Evolutionary conservation across 2,329 filamentous ascomycete species (phyloP).

Genomic region (Zarea fungicola): DNA sequence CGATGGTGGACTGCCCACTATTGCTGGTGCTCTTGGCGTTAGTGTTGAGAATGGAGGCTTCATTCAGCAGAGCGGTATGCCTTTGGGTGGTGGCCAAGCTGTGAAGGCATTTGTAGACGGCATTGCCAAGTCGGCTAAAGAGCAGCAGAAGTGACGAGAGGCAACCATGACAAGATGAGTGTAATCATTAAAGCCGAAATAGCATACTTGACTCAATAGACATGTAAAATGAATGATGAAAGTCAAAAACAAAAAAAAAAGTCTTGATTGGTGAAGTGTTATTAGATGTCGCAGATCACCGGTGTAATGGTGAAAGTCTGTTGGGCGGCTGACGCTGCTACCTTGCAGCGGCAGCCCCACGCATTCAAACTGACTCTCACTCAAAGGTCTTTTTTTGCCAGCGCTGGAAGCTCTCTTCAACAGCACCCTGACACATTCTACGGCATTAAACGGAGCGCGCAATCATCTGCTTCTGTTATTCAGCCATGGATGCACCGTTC

Average conservation of each 20-base stretch:
- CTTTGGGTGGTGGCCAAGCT: conserved; percentile 80
- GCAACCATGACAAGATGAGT: conserved; percentile 2
- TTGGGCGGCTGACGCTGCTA: background rate
- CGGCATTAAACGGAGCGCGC: background rate
- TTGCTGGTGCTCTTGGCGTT: conserved; percentile 79
- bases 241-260: too few species aligned
- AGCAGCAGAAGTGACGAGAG: conserved; percentile 31
- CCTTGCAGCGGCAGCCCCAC: conserved; percentile 7
- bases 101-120: conserved; percentile 89
- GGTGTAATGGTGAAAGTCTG: background rate
- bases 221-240: background rate
- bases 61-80: conserved; percentile 71
- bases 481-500: conserved; percentile 30
- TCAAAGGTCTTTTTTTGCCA: background rate
- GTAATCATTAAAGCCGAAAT: background rate
- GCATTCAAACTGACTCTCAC: background rate
- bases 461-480: conserved; percentile 19
- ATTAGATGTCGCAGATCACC: background rate
- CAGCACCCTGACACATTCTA: background rate
- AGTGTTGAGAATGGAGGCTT: conserved; percentile 81
- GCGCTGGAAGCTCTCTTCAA: conserved; percentile 2
- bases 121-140: conserved; percentile 72
- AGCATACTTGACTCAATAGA: background rate
- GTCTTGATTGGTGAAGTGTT: too few species aligned
- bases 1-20: conserved; percentile 84